Conservation (phyloP, 2,329 filamentous ascomycete species). For the Dothideomycetidae sp. region DNA sequence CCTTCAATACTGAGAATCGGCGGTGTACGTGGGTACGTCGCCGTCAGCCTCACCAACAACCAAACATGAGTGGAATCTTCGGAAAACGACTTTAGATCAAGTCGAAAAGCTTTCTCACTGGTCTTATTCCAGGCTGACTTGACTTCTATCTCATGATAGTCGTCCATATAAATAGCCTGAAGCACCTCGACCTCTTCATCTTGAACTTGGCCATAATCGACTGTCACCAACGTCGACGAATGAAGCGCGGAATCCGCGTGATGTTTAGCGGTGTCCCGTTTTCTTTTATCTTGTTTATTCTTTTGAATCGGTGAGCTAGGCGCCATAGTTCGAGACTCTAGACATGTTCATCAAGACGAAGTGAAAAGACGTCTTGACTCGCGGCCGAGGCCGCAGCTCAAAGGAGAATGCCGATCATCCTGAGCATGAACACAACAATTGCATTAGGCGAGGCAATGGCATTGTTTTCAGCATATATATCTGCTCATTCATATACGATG, state of each 20-base stretch:
- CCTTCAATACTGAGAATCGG: constrained; percentile 59
- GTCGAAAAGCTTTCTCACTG: constrained; percentile 64
- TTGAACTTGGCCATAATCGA: constrained; percentile 71
- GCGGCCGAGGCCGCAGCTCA: constrained; percentile 35
- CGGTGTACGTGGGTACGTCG: constrained; percentile 77
- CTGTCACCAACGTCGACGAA: constrained; percentile 21
- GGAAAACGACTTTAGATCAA: constrained; percentile 59
- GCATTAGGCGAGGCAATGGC: no score
- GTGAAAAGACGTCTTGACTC: constrained; percentile 18
- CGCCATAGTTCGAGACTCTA: constrained; percentile 28
- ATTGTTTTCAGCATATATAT: no score
- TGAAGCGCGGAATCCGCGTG: neutral
- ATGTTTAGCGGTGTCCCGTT: neutral
- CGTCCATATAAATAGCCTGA: constrained; percentile 77
- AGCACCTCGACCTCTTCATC: constrained; percentile 76
- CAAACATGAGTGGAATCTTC: constrained; percentile 58
- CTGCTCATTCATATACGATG: no score
- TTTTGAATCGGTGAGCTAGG: constrained; percentile 32
- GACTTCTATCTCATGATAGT: constrained; percentile 62
- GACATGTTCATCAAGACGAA: constrained; percentile 9
- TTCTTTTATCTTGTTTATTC: constrained; percentile 14
- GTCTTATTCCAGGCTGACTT: constrained; percentile 79
- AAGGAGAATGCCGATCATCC: no score
- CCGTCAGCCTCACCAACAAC: constrained; percentile 67
- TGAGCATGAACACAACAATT: no score